Conservation (phyloP, 768 basidiomycete genomes). For the Rubroboletus pulcherrimus region DNA sequence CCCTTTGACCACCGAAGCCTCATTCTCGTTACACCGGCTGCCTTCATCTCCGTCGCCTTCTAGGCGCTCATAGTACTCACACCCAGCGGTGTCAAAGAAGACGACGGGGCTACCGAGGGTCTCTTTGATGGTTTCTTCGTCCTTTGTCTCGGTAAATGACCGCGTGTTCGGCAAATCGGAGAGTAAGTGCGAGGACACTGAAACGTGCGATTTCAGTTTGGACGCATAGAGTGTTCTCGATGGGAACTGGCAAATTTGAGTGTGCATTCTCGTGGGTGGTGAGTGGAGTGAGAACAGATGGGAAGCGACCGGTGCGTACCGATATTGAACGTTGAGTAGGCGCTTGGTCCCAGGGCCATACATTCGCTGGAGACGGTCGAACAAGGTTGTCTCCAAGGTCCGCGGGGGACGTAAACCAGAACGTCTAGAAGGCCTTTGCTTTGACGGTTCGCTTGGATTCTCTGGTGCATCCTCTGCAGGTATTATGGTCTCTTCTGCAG, state of each 20-base stretch:
- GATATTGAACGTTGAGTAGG: constrained; percentile 88
- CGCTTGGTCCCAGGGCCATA: constrained; percentile 81
- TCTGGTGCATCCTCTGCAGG: constrained; percentile 1
- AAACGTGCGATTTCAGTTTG: constrained; percentile 62
- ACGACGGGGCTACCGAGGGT: constrained; percentile 73
- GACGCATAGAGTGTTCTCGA: constrained; percentile 76
- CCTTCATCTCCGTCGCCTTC: constrained; percentile 85
- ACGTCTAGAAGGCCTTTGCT: constrained; percentile 11
- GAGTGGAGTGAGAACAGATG: background rate
- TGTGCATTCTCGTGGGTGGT: constrained; percentile 66
- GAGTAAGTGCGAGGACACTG: constrained; percentile 73
- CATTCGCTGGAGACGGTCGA: constrained; percentile 87
- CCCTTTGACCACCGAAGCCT: constrained; percentile 76
- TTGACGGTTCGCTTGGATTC: background rate
- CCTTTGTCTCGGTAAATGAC: constrained; percentile 31
- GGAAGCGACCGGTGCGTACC: constrained; percentile 39
- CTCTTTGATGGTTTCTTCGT: constrained; percentile 71
- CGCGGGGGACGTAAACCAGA: constrained; percentile 53
- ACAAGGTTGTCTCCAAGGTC: constrained; percentile 84
- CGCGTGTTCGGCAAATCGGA: constrained; percentile 57
- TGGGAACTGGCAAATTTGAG: constrained; percentile 80
- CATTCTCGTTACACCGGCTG: constrained; percentile 92
- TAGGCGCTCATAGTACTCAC: constrained; percentile 85
- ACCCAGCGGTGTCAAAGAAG: constrained; percentile 93
- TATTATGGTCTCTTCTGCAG: constrained; percentile 17